Conservation (phyloP, 2,329 filamentous ascomycete species). For the Colletotrichum sp. region DNA sequence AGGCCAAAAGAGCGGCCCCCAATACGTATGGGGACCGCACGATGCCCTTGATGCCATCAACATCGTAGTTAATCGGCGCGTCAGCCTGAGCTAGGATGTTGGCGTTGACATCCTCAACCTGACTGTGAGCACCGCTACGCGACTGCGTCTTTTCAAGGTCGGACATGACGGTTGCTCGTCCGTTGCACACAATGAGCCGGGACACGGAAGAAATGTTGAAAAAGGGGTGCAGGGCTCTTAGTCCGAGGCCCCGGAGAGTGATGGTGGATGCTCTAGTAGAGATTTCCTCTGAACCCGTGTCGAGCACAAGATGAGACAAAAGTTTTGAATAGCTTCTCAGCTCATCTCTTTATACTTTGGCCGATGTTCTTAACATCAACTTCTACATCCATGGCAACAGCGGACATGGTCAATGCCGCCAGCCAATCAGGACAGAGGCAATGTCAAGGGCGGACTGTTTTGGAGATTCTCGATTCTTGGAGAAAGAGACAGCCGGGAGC, state of each 20-base stretch:
- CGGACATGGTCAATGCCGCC: not conserved
- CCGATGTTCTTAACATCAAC: not conserved
- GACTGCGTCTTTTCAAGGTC: not conserved
- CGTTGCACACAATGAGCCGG: not conserved
- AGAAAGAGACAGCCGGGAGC: not conserved
- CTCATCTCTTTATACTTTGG: not conserved
- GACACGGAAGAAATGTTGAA: not conserved
- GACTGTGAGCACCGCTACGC: not conserved
- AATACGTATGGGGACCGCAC: slow-evolving; percentile 43
- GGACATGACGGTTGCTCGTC: not conserved
- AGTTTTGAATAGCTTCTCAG: not conserved
- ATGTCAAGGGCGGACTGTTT: not conserved
- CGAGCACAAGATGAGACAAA: not conserved
- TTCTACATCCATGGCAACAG: not conserved
- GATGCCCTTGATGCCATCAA: slow-evolving; percentile 33
- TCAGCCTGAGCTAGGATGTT: not conserved
- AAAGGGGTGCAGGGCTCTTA: not conserved
- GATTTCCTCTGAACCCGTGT: not conserved
- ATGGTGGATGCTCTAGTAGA: not conserved
- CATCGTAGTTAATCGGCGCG: slow-evolving; percentile 28
- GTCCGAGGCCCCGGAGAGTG: not conserved
- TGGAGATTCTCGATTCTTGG: not conserved
- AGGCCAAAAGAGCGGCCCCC: slow-evolving; percentile 45
- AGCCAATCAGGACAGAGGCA: not conserved
- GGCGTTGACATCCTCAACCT: not conserved